Percentiles rank a stretch among this genome's conserved stretches.
Conservation (phyloP, 164 flowering plant genomes). For the Vitis riparia region DNA sequence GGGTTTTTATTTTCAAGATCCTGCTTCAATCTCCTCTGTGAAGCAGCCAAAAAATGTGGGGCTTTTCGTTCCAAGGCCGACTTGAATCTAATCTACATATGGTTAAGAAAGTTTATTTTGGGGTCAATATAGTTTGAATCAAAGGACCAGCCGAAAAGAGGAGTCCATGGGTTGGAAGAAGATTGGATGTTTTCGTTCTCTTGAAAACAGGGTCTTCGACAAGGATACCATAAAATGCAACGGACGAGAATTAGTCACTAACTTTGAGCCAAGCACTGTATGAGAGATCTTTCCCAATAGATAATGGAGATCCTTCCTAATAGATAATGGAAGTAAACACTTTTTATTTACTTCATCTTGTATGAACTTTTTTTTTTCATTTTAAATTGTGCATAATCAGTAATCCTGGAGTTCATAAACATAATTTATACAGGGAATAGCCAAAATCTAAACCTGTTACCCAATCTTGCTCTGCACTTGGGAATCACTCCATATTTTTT, state of each 20-base stretch:
- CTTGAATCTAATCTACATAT: no score
- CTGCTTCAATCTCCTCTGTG: no score
- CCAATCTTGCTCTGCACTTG: slow-evolving; percentile 44
- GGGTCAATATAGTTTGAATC: no score
- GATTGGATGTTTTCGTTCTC: not conserved
- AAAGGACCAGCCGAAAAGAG: no score
- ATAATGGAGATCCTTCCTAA: not conserved
- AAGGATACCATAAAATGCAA: slow-evolving; percentile 47
- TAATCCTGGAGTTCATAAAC: not conserved
- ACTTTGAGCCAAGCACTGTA: slow-evolving; percentile 37
- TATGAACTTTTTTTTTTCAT: not conserved
- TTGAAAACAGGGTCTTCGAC: slow-evolving; percentile 40
- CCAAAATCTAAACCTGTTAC: not conserved
- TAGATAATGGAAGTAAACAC: slow-evolving; percentile 15
- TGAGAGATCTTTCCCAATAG: slow-evolving; percentile 3
- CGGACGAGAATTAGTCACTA: slow-evolving; percentile 49
- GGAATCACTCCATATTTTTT: slow-evolving; percentile 27
- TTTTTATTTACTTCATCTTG: not conserved
- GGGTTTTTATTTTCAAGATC: no score
- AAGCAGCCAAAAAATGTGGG: no score
- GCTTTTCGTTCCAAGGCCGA: no score
- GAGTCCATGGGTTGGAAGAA: no score
- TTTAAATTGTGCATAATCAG: not conserved
- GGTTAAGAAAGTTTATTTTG: no score
- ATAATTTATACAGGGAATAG: slow-evolving; percentile 8